phyloP scores from a whole-genome alignment of 2,329 filamentous ascomycete species.

The Trichoderma sp. region DNA sequence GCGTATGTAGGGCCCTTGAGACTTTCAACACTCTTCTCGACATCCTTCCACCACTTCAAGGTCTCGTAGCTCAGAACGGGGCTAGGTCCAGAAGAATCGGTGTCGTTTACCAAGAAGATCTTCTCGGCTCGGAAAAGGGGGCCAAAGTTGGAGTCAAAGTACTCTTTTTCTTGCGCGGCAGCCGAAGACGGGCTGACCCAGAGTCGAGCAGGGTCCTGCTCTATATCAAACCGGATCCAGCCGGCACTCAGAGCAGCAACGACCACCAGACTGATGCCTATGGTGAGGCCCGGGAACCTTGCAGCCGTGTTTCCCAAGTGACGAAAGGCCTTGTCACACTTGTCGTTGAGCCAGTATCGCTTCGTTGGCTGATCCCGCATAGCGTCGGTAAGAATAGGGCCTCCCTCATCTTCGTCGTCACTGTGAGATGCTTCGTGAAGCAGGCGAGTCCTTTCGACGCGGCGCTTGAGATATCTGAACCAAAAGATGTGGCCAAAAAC shows the following conservation, averaged over 20 bases:
- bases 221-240: conserved; percentile 86
- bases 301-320: conserved; percentile 79
- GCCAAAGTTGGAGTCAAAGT: conserved; percentile 91
- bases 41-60: conserved; percentile 88
- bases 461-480: conserved; percentile 70
- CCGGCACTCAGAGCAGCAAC: conserved; percentile 81
- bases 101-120: conserved; percentile 90
- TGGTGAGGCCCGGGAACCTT: conserved; percentile 81
- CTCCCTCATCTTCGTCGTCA: conserved; percentile 92
- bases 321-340: conserved; percentile 79
- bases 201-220: conserved; percentile 84
- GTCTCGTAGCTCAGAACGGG: conserved; percentile 89
- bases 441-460: conserved; percentile 80
- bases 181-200: conserved; percentile 96
- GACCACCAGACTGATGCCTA: conserved; percentile 71
- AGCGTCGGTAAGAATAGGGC: conserved; percentile 70
- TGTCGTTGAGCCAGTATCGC: conserved; percentile 80
- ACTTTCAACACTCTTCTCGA: conserved; percentile 75
- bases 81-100: conserved; percentile 60
- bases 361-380: conserved; percentile 78
- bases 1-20: conserved; percentile 71
- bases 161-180: conserved; percentile 88
- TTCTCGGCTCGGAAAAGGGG: conserved; percentile 96
- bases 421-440: conserved; percentile 81
- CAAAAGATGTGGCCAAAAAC: conserved; percentile 76